These are phyloP conservation scores for Ilyonectria destructans DNA, from an alignment of 2,329 filamentous ascomycete species.

Conservation along the genomic window DNA sequence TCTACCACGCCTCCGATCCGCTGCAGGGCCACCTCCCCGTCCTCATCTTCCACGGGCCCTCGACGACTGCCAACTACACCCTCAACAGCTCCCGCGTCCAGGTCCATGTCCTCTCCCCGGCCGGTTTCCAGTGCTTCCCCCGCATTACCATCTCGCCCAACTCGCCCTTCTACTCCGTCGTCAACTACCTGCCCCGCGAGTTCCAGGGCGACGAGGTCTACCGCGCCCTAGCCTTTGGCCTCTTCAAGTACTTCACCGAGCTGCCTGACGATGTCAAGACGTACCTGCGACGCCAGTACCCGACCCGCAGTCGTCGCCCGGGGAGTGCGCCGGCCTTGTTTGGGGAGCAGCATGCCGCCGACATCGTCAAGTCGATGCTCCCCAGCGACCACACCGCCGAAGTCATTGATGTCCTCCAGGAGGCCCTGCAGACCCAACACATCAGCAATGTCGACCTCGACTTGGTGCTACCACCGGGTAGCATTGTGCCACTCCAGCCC, in stretches of 20 bases:
- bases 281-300: slow-evolving; percentile 75
- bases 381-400: slow-evolving; percentile 84
- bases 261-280: slow-evolving; percentile 84
- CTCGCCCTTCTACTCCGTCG: slow-evolving; percentile 91
- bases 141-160: slow-evolving; percentile 95
- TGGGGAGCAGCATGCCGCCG: slow-evolving; percentile 92
- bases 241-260: slow-evolving; percentile 95
- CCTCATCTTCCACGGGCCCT: slow-evolving; percentile 92
- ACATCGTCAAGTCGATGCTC: slow-evolving; percentile 88
- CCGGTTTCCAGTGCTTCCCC: slow-evolving; percentile 90
- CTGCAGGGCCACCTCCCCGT: slow-evolving; percentile 86
- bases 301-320: slow-evolving; percentile 71
- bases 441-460: slow-evolving; percentile 91
- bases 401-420: slow-evolving; percentile 80
- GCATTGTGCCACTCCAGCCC: slow-evolving; percentile 77
- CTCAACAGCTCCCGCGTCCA: slow-evolving; percentile 95
- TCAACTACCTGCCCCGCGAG: slow-evolving; percentile 91
- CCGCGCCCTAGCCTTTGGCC: slow-evolving; percentile 90
- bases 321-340: slow-evolving; percentile 82
- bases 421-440: slow-evolving; percentile 85
- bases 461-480: slow-evolving; percentile 84
- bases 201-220: slow-evolving; percentile 96
- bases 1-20: slow-evolving; percentile 92
- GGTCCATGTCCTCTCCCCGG: slow-evolving; percentile 91
- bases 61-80: slow-evolving; percentile 89